phyloP scores from a whole-genome alignment of 208 protist species.

The Acanthamoeba lenticulata region DNA sequence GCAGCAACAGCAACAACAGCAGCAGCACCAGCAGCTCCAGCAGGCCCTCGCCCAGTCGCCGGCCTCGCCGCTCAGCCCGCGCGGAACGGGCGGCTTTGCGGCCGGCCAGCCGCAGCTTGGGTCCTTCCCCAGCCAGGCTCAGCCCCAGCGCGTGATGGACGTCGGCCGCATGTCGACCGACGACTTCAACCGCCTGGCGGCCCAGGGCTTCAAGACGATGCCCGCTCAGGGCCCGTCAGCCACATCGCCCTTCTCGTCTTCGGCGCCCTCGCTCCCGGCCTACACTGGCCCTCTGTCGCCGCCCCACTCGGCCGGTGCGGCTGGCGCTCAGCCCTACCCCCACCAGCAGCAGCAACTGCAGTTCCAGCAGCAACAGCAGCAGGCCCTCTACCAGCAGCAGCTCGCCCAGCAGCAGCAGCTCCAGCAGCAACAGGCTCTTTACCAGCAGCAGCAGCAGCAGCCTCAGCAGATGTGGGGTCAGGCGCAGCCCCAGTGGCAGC shows the following conservation, averaged over 20 bases:
- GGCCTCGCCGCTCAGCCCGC: background rate
- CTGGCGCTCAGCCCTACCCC: background rate
- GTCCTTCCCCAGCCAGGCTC: background rate
- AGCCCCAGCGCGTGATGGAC: slow-evolving; percentile 1
- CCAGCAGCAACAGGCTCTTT: background rate
- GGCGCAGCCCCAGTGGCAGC: slow-evolving; percentile 17
- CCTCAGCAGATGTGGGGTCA: background rate
- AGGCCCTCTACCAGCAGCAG: slow-evolving; percentile 21
- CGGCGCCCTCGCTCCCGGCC: background rate
- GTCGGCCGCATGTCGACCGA: background rate
- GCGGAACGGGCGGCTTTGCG: background rate
- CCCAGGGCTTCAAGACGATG: slow-evolving; percentile 30
- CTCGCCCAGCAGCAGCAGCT: slow-evolving; percentile 16
- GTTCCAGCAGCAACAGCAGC: background rate
- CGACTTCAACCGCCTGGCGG: background rate
- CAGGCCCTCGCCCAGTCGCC: background rate
- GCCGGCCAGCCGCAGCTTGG: background rate
- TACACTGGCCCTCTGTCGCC: background rate
- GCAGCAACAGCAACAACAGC: slow-evolving; percentile 7
- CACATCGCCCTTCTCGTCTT: slow-evolving; percentile 14
- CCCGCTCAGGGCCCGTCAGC: background rate
- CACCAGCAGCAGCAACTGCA: slow-evolving; percentile 24
- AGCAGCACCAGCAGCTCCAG: slow-evolving; percentile 31
- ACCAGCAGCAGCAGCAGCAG: slow-evolving; percentile 4
- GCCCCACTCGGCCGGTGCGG: background rate